A percentile compares a stretch with the other conserved stretches of the same genome.
Evolutionary conservation across 2,329 filamentous ascomycete genomes (phyloP).

Genomic region (Colletotrichum sp.): DNA sequence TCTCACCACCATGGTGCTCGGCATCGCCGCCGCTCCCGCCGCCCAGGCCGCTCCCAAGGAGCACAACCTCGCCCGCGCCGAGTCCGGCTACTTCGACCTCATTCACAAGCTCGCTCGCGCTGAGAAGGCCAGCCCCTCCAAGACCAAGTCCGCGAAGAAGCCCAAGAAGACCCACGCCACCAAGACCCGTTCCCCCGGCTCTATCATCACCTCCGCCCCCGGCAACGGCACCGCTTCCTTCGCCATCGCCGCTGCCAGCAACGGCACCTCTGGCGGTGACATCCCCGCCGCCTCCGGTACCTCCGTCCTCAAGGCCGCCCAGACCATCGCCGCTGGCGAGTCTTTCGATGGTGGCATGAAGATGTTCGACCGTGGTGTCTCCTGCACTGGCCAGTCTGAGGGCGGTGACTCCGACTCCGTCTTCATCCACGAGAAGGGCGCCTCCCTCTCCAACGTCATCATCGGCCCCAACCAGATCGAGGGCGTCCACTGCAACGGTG

Average conservation of each 20-base stretch:
- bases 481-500: conserved; percentile 50
- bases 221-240: neutral
- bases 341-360: conserved; percentile 33
- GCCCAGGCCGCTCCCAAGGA: neutral
- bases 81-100: conserved; percentile 15
- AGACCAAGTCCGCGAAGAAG: conserved; percentile 2
- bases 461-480: conserved; percentile 50
- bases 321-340: conserved; percentile 32
- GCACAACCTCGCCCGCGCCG: conserved; percentile 3
- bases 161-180: neutral
- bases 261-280: conserved; percentile 22
- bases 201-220: conserved; percentile 14
- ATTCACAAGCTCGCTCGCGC: conserved; percentile 12
- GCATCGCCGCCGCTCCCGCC: conserved; percentile 13
- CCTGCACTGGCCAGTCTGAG: conserved; percentile 48
- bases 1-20: conserved; percentile 16
- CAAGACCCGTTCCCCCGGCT: neutral
- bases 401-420: conserved; percentile 47
- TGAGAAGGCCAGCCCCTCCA: conserved; percentile 3
- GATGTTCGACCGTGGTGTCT: conserved; percentile 42
- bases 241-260: neutral
- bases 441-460: conserved; percentile 49
- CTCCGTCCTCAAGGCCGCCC: conserved; percentile 24
- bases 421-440: conserved; percentile 46
- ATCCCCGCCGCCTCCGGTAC: conserved; percentile 30